phyloP scores from a whole-genome alignment of 768 basidiomycete genomes.

The Suillus cothurnatus region DNA sequence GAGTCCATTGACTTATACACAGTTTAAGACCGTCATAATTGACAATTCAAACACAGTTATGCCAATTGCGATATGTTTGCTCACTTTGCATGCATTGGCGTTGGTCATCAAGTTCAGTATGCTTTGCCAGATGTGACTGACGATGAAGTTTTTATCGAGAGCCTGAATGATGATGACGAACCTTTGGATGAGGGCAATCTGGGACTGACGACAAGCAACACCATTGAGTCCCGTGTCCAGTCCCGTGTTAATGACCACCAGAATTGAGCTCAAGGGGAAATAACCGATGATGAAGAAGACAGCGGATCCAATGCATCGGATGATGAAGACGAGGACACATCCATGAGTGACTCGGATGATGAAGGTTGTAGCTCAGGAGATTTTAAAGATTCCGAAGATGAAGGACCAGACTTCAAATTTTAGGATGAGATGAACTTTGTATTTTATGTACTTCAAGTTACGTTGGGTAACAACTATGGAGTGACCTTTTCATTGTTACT shows the following conservation, averaged over 20 bases:
- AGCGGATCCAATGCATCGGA: neutral
- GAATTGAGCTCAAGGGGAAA: no score
- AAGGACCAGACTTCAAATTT: neutral
- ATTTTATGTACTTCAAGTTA: no score
- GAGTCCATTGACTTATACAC: neutral
- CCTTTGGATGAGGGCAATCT: neutral
- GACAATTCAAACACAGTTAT: slow-evolving; percentile 29
- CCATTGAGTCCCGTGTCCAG: no score
- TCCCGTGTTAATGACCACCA: no score
- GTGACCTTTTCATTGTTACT: no score
- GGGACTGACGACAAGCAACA: neutral
- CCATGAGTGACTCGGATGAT: no score
- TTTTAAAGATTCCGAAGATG: neutral
- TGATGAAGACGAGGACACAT: no score
- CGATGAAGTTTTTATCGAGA: neutral
- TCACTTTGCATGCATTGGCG: slow-evolving; percentile 31
- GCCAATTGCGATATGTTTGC: slow-evolving; percentile 44
- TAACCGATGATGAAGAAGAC: neutral
- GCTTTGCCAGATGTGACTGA: neutral
- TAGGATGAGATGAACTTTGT: neutral
- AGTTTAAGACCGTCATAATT: neutral
- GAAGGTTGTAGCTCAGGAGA: slow-evolving; percentile 1
- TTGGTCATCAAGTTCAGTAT: slow-evolving; percentile 27
- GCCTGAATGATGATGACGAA: neutral
- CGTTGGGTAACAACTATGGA: no score